A percentile compares a stretch with the other conserved stretches of the same genome.
Conservation (phyloP, 2,329 filamentous ascomycete genomes). For the Juglanconis oblonga region DNA sequence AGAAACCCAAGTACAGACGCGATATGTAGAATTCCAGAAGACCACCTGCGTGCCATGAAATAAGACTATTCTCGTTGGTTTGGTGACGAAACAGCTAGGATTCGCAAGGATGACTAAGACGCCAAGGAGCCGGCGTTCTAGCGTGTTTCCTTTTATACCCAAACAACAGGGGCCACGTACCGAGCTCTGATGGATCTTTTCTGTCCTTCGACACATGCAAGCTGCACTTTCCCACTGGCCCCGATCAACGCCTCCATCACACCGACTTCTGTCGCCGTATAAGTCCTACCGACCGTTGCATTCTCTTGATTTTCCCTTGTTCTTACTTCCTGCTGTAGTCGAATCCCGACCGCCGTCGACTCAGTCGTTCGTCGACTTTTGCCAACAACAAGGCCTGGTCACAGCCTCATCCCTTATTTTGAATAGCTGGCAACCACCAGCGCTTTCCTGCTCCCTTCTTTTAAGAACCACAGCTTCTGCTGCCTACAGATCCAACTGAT, state of each 20-base stretch:
- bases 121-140: not conserved
- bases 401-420: not conserved
- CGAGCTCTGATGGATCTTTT: not conserved
- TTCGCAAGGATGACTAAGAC: not conserved
- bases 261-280: constrained; percentile 3
- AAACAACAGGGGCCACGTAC: constrained; percentile 9
- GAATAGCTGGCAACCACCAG: not conserved
- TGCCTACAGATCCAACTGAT: not conserved
- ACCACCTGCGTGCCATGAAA: too few species aligned
- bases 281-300: constrained; percentile 11
- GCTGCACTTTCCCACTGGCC: not conserved
- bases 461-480: not conserved
- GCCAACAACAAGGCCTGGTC: constrained; percentile 4
- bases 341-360: constrained; percentile 1
- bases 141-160: constrained; percentile 4
- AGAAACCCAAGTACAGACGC: too few species aligned
- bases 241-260: not conserved
- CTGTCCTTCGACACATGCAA: not conserved
- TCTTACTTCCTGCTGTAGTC: not conserved
- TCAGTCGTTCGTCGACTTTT: constrained; percentile 5
- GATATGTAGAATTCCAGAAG: too few species aligned
- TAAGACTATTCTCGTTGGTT: too few species aligned
- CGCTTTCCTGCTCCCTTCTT: not conserved
- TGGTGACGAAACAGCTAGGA: not conserved
- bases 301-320: not conserved